Conservation (phyloP, 163 green algal species). For the Scenedesmus sp. region DNA sequence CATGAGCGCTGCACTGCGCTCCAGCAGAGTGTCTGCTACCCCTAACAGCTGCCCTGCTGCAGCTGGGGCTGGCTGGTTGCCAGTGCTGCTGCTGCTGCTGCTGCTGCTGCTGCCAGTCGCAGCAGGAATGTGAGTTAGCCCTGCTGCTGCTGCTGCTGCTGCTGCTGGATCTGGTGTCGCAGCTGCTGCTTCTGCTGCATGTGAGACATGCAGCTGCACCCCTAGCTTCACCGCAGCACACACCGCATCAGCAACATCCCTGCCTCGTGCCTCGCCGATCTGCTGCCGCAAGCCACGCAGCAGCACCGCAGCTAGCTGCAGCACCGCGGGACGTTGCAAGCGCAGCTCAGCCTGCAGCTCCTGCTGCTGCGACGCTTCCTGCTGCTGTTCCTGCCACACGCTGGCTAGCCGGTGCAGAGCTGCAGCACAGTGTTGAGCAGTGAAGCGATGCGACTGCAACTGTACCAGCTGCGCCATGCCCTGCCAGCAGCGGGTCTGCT, state of each 20-base stretch:
- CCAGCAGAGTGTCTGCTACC: neutral
- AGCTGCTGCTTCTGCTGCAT: neutral
- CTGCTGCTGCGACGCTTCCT: neutral
- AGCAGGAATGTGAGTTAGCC: neutral
- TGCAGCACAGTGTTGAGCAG: conserved; percentile 40
- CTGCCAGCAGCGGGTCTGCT: conserved; percentile 2
- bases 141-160: neutral
- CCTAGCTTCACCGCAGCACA: conserved; percentile 12
- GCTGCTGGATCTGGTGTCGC: neutral
- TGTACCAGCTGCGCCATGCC: neutral
- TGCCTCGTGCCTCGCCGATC: neutral
- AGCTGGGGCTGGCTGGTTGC: neutral
- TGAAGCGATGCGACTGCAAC: neutral
- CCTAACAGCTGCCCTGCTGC: neutral
- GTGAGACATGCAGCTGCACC: neutral
- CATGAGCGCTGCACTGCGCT: neutral
- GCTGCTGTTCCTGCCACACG: conserved; percentile 43
- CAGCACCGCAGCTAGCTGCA: conserved; percentile 14
- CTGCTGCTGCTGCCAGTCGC: neutral
- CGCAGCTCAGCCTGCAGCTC: neutral
- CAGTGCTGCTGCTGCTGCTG: conserved; percentile 11
- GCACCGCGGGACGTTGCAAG: neutral
- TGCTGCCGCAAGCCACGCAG: conserved; percentile 18
- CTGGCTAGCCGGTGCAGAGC: conserved; percentile 34
- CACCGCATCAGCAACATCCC: conserved; percentile 51